Evolutionary conservation across 441 rosid genomes (phyloP), one percentile per base, ranked within the genome.

Genomic region (Pelargonium cotyledonis): DNA sequence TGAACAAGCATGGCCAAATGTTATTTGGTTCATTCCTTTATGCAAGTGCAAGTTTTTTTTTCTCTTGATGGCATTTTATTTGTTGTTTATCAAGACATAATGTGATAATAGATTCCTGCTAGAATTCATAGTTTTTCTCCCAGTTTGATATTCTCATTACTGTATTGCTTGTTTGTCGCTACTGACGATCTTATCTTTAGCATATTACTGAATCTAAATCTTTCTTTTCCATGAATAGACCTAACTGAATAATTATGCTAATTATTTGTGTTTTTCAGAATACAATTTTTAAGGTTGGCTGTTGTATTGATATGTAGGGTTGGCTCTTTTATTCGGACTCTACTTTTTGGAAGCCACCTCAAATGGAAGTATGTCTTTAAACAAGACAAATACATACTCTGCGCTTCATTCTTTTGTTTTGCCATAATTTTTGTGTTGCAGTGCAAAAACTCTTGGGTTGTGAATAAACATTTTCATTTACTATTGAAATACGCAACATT

Each of bases 321-420:
- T 95, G 98, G 99, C 99, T 95, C 66, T 95, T 95, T 77, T 88
- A 79, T 78, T 88, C 93, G 0, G 93, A 88, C 82, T 88, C 97
- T 69, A 49, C 63, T 63, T 92, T 95, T 78, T 95, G 99, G 99
- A 82, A 89, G 78, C 98, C 95, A 62, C 89, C 89, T 35, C 99
- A 95, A 85, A 86, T 89, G 98, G 76, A 95, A 84, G 98, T 92
- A 82, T 65, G 71, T 55, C 73, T 65, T 11, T 40, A 40, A 5
- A 64, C 40, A 35, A 35, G n/a, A 35, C 8, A 4, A 16, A 38
- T 64, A 35, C 23, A 64, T 35, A 18, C 10, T 64, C 16, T 62
- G 16, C 29, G 40, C 41, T 5, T 19, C 10, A 16, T 19, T 53
- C 51, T 57, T 57, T 21, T 0, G 21, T 55, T 55, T 55, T 55